A percentile compares a stretch with the other conserved stretches of the same genome.
Evolutionary conservation across 164 flowering plant species (phyloP).

Genomic region (Magnolia changhungtana): DNA sequence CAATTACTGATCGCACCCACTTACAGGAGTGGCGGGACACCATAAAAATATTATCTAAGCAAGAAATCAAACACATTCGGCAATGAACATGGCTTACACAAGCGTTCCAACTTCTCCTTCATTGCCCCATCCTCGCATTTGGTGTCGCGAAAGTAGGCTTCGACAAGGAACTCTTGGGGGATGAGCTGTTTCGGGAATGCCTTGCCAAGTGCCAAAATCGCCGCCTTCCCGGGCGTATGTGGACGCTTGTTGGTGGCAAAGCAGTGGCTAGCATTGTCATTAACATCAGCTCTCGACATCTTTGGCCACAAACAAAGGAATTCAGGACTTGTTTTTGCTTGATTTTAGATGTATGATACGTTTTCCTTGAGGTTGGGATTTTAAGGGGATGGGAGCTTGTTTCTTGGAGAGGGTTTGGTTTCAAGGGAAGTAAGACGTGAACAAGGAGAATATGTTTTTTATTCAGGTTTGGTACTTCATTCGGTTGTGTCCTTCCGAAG

Average conservation of each 20-base stretch:
- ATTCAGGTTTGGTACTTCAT: background rate
- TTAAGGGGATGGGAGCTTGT: background rate
- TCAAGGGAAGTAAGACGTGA: constrained; percentile 26
- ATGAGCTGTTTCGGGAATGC: constrained; percentile 60
- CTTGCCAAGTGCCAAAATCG: constrained; percentile 58
- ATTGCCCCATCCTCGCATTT: constrained; percentile 50
- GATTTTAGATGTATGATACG: background rate
- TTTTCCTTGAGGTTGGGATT: background rate
- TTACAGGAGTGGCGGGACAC: too few species aligned
- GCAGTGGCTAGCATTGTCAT: constrained; percentile 8
- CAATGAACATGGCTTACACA: constrained; percentile 38
- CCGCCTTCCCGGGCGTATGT: constrained; percentile 46
- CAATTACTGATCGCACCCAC: too few species aligned
- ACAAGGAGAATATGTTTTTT: constrained; percentile 1
- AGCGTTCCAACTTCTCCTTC: constrained; percentile 60
- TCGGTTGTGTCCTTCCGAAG: too few species aligned
- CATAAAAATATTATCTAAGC: background rate
- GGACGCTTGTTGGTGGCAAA: background rate
- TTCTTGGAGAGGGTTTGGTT: constrained; percentile 44
- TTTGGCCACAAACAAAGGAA: background rate
- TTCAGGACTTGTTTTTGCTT: background rate
- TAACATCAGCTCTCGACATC: constrained; percentile 28
- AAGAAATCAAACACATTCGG: background rate
- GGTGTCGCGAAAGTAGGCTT: constrained; percentile 59
- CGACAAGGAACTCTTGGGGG: constrained; percentile 59